Evolutionary conservation across 202 grass and related monocot genomes (phyloP), one percentile per base, ranked within the genome.

Genomic region (Schoenoplectus triqueter): DNA sequence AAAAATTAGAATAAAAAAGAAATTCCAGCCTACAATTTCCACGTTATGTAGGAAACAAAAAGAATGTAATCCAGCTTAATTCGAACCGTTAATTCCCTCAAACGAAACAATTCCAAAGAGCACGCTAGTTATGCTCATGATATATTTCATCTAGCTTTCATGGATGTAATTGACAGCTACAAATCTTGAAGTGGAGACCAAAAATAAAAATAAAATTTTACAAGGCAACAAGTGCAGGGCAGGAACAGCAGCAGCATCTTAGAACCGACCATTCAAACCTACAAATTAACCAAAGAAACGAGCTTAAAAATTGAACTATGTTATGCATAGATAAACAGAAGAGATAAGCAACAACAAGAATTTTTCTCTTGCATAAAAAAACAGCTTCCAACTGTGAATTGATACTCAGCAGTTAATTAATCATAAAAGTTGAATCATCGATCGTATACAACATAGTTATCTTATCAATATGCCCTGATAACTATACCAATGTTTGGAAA

Each of bases 241-340:
- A 67, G 51, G 65, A 83, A 57, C 62, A 83, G 48, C 81, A 83
- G 50, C 81, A 83, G 19, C 81, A 83, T 83, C 81, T 83, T 17
- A 83, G 66, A 54, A 83, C 64, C 81, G 71, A 45, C 64, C 64
- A 83, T 18, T 83, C 81, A 83, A 83, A 83, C 81, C 81, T 83
- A 69, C 64, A 83, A 83, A 40, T 83, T 70, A 8, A 56, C 13
- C 48, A 69, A 82, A 82, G 44, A 0, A 10, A 82, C 42, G 5
- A 60, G 7, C 18, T 6, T 44, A 1, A 62, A 61, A 79, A 10
- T 8, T 10, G 1, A 79, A 79, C 50, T 5, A 22, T 76, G 48
- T 39, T 73, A 56, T 73, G 46, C 20, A 47, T 3, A 14, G 15
- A 76, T 39, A 76, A 55, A 13, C 72, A 49, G 10, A 20, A 8